Evolutionary conservation across 306 rosid species (phyloP), one percentile per base, ranked within the genome.

Genomic region (Geum urbanum): DNA sequence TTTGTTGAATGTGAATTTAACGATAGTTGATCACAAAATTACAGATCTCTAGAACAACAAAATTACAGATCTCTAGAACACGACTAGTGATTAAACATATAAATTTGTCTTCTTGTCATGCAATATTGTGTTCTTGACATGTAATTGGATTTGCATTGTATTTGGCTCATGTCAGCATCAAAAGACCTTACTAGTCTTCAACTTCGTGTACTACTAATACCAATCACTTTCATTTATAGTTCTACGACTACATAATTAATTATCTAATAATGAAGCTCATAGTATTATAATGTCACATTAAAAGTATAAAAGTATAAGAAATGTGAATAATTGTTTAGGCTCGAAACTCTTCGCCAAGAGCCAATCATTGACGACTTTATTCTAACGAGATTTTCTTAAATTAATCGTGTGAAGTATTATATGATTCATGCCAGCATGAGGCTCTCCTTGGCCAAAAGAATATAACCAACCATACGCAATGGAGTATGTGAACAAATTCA

Each of bases 321-420:
- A 2, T 52, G 48, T 55, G 39, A 14, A 53, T 20, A 54, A 4
- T 69, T 54, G 52, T 41, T 54, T 41, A 41, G 18, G 15, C 8
- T 10, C 40, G 16, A 69, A n/a, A 41, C 16, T 9, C 18, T 57
- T 27, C 32, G 18, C 63, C 44, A 58, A 35, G 13, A 4, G 16
- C 12, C 65, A 43, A 55, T 70, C 55, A 55, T 54, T 69, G 24
- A 22, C 20, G 73, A 53, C 64, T 69, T 12, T 5, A 41, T 43
- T 9, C 46, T 5, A 4, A 20, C 22, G 51, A 37, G 39, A 37
- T 9, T 50, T 32, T 18, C 13, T 57, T 6, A 5, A 27, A 14
- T 27, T 59, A 15, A 59, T 59, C 15, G 7, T 14, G 0, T 59
- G 1, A 5, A 27, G 0, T 22, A 10, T 18, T 10, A 51, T 13